These are phyloP conservation scores for Solanum aculeatissimum DNA, from an alignment of 305 asterid genomes.

Conservation along the genomic window DNA sequence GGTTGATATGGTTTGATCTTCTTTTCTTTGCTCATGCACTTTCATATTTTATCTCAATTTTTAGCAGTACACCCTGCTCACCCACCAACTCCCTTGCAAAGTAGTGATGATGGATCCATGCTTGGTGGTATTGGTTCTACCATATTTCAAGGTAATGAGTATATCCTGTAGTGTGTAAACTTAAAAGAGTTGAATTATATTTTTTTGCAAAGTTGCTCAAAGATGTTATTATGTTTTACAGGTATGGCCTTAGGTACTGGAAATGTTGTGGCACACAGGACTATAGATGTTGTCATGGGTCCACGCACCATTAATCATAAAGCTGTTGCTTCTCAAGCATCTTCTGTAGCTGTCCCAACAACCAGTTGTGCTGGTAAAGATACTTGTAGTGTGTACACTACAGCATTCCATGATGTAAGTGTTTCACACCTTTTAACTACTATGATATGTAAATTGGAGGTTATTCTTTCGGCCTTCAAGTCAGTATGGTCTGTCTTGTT, in stretches of 20 bases:
- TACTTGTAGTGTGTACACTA: constrained; percentile 40
- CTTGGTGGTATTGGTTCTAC: constrained; percentile 3
- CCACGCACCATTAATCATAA: constrained; percentile 44
- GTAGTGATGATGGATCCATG: constrained; percentile 39
- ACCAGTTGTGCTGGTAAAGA: constrained; percentile 30
- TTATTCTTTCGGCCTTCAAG: neutral
- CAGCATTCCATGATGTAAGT: constrained; percentile 67
- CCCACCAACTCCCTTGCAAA: constrained; percentile 51
- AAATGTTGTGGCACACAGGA: constrained; percentile 40
- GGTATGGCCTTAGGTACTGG: constrained; percentile 52
- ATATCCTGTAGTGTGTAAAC: neutral
- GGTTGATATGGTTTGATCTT: neutral
- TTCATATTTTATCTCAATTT: neutral
- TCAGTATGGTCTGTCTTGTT: neutral
- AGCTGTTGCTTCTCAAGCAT: constrained; percentile 21
- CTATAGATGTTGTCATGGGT: constrained; percentile 42
- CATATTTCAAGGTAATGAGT: constrained; percentile 33
- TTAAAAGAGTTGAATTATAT: neutral
- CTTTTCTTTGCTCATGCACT: neutral
- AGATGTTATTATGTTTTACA: neutral
- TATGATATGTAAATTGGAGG: neutral
- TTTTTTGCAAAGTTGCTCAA: neutral
- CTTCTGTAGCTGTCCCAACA: constrained; percentile 12
- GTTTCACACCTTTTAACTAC: neutral
- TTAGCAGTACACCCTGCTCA: constrained; percentile 53